Base-by-base conservation (phyloP, 1,284 basidiomycete species). In the Inonotus hispidus region DNA sequence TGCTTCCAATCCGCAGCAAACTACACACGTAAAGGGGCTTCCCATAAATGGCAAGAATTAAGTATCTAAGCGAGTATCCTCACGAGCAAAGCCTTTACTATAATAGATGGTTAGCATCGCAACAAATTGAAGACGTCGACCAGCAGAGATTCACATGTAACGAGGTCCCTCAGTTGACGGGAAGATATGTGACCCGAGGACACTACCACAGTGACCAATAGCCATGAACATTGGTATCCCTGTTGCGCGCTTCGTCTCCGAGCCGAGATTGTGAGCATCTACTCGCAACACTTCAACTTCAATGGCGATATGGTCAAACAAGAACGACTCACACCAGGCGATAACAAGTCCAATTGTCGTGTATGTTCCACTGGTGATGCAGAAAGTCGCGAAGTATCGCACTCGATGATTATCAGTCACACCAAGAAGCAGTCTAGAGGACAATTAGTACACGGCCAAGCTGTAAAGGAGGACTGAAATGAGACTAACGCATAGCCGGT, bases 191-290 rank as follows among this genome's bases (percentile, higher is more conserved):
- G 87, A 84, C 23, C 88, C 88, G 21, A 90, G 74, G 35, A 90
- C 76, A 64, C 83, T 87, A 16, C 88, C 88, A 59, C 78, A 81
- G 68, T 90, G 88, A 1, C 88, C 88, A 43, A 90, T 88, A 11
- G 84, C 83, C 77, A 87, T 86, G 70, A 87, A 89, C 69, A 90
- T 79, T 1, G 88, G 85, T 41, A 87, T 83, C 0, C 88, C 88
- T 0, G 88, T 79, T 0, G 88, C 88, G 58, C 83, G 83, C 72
- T 90, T 90, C 3, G 87, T 87, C 71, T 90, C 88, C 0, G 88
- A 90, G 2, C 87, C 88, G 2, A 90, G 74, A 63, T 90, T 90
- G 67, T 90, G 87, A 1, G 84, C 76, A 66, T 83, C 88, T 61
- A 57, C 32, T 13, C 29, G 60, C n/a, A 21, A 41, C 43, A 25